These are phyloP conservation scores for Tetrahymena borealis DNA, from an alignment of 73 alveolate species.

Conservation along the genomic window DNA sequence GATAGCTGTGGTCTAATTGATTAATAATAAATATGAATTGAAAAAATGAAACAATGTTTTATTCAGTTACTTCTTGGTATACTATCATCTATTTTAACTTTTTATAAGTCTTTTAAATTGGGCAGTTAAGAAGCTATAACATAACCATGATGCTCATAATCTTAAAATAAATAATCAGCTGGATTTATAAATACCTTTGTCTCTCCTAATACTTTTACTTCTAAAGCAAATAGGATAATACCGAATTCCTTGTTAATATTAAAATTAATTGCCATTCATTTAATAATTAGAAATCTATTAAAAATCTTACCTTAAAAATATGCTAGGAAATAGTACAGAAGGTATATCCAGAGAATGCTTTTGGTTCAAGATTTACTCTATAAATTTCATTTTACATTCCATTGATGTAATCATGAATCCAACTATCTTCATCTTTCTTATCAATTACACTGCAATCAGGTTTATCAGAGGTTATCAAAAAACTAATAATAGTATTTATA, in stretches of 20 bases:
- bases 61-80: background rate
- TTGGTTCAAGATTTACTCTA: slow-evolving; percentile 54
- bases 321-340: slow-evolving; percentile 49
- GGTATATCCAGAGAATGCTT: slow-evolving; percentile 54
- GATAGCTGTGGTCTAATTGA: background rate
- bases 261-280: too few relatives aligned
- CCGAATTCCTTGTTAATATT: slow-evolving; percentile 52
- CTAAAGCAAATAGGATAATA: slow-evolving; percentile 68
- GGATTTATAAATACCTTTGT: slow-evolving; percentile 91
- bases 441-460: slow-evolving; percentile 46
- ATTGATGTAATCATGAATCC: slow-evolving; percentile 59
- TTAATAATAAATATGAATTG: background rate
- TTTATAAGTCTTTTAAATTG: slow-evolving; percentile 59
- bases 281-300: background rate
- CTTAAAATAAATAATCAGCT: slow-evolving; percentile 76
- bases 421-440: background rate
- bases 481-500: slow-evolving; percentile 85
- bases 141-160: slow-evolving; percentile 84
- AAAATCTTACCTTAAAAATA: background rate
- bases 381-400: slow-evolving; percentile 71
- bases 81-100: slow-evolving; percentile 10
- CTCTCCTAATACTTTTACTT: slow-evolving; percentile 64
- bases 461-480: slow-evolving; percentile 74
- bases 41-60: background rate
- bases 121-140: slow-evolving; percentile 84